Evolutionary conservation across 306 rosid genomes (phyloP).

Genomic region (Senna tora): DNA sequence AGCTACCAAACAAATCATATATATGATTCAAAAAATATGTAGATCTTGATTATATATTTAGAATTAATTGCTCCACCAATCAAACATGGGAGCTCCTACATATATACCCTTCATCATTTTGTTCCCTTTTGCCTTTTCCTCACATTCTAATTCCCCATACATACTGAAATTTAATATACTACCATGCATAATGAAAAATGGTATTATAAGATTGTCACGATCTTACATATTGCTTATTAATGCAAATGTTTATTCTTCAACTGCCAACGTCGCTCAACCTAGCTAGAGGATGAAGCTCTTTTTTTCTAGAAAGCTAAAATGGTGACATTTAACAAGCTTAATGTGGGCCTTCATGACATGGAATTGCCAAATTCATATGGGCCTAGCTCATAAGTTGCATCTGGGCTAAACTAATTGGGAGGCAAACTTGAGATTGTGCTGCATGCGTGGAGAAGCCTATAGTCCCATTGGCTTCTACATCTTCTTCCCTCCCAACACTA

Average conservation of each 20-base stretch:
- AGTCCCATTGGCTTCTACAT: no score
- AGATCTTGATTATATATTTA: no score
- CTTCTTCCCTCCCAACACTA: no score
- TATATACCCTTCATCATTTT: constrained; percentile 43
- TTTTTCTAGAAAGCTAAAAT: not conserved
- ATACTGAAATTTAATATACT: no score
- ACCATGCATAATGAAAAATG: not conserved
- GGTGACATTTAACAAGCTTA: not conserved
- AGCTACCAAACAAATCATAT: no score
- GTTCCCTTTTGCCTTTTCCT: constrained; percentile 26
- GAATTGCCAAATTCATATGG: not conserved
- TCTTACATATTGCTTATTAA: not conserved
- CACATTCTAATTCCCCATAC: constrained; percentile 2
- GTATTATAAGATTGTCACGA: not conserved
- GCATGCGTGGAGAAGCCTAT: not conserved
- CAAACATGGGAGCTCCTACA: no score
- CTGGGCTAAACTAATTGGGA: not conserved
- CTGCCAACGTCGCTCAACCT: no score
- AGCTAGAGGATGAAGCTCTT: not conserved
- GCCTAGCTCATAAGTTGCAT: not conserved
- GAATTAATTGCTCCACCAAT: no score
- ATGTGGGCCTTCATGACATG: not conserved
- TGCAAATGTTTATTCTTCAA: not conserved
- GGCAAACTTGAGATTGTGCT: not conserved
- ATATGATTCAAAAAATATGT: no score